Conservation (phyloP, 441 rosid species). For the Aquilaria agallochum region DNA sequence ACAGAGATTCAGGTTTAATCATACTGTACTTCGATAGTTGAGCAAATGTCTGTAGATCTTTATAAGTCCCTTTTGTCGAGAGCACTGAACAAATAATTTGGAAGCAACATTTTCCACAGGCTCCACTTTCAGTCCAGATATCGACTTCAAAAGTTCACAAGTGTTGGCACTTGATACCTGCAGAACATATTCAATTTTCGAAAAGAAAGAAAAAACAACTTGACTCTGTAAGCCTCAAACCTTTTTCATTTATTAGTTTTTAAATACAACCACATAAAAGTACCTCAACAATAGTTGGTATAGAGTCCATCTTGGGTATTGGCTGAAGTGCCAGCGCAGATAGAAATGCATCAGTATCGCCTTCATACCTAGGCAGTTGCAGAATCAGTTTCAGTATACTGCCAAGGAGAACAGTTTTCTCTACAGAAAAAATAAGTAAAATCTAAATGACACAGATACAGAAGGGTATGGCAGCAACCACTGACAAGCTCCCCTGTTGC, state of each 20-base stretch:
- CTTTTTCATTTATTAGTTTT: too few relatives aligned
- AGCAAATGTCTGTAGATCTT: slow-evolving; percentile 95
- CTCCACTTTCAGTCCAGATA: slow-evolving; percentile 80
- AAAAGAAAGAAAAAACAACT: slow-evolving; percentile 16
- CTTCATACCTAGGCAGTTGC: slow-evolving; percentile 71
- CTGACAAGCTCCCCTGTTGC: not conserved
- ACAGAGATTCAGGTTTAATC: slow-evolving; percentile 18
- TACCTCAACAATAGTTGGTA: slow-evolving; percentile 98
- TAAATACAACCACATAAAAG: slow-evolving; percentile 10
- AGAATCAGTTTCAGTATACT: slow-evolving; percentile 24
- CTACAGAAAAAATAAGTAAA: slow-evolving; percentile 1
- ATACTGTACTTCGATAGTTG: slow-evolving; percentile 72
- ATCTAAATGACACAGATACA: slow-evolving; percentile 4
- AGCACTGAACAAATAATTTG: slow-evolving; percentile 96
- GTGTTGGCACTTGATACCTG: slow-evolving; percentile 88
- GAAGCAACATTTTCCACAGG: slow-evolving; percentile 92
- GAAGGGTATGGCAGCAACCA: not conserved
- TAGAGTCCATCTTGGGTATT: slow-evolving; percentile 56
- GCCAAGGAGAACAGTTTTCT: slow-evolving; percentile 12
- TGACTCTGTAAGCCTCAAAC: slow-evolving; percentile 2
- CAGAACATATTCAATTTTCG: slow-evolving; percentile 5
- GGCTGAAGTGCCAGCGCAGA: slow-evolving; percentile 97
- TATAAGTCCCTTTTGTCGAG: slow-evolving; percentile 87
- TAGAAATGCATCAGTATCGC: slow-evolving; percentile 88
- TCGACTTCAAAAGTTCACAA: slow-evolving; percentile 81